Evolutionary conservation across 2,329 filamentous ascomycete species (phyloP), one percentile per base, ranked within the genome.

Genomic region (Microcyclospora pomicola): DNA sequence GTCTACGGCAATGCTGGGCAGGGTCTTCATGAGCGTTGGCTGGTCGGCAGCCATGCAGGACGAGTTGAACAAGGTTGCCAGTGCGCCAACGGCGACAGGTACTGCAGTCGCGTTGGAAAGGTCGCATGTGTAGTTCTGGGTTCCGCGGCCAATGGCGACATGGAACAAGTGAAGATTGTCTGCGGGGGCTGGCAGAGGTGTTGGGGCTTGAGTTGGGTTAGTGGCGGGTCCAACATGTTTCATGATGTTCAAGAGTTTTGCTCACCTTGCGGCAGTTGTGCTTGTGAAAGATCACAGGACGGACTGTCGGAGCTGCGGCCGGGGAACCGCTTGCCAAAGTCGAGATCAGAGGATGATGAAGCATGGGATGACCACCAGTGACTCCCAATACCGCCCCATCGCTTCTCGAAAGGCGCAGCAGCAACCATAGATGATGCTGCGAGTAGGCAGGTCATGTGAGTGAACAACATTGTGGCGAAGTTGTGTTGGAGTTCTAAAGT

Each of bases 61-160:
- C 42, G 78, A 82, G 62, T 95, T 86, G 76, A 82, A 95, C 51
- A 96, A 82, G 1, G 75, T 78, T 38, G 88, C 88, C 0, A 84
- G 56, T 38, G 88, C 88, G 45, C 88, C 88, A 35, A 68, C 60
- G 13, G 77, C 68, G 9, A 66, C 67, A 11, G 88, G 87, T 0
- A 63, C 63, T 0, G 75, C 71, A 3, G 71, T 72, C 2, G 72
- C 56, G 49, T 80, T 72, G 40, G 48, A 42, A 2, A 57, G 46
- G 38, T 70, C 64, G 68, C 88, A 95, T 36, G 84, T 92, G 68
- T 95, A 96, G 71, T 95, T 95, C 65, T 95, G 79, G 6, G 82
- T 91, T 42, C 88, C 88, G 33, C 84, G 79, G 52, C 88, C 88
- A 44, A 95, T 68, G 55, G 81, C 83, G 38, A 95, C 80, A 61